Conservation (phyloP, 352 stramenopile species). For the Pythium phragmiticola region DNA sequence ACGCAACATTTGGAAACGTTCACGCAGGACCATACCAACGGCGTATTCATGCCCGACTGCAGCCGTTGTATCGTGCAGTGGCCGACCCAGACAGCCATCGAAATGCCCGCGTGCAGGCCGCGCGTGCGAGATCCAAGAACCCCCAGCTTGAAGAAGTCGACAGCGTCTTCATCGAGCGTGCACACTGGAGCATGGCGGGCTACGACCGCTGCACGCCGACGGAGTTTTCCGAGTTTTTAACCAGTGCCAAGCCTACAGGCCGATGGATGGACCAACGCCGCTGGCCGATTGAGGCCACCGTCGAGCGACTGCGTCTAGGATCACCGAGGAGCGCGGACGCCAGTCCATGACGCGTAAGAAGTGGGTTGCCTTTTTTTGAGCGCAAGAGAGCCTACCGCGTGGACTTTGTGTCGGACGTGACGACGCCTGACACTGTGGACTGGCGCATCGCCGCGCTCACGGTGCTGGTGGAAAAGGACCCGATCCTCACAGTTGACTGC, state of each 20-base stretch:
- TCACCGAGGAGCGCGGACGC: neutral
- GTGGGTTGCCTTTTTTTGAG: neutral
- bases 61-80: no score
- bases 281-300: neutral
- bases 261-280: neutral
- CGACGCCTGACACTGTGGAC: neutral
- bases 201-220: constrained; percentile 5
- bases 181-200: neutral
- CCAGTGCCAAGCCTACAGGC: neutral
- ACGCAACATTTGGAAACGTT: no score
- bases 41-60: neutral
- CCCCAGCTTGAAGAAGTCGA: no score
- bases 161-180: neutral
- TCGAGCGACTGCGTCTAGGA: neutral
- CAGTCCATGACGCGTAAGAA: no score
- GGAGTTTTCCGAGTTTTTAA: neutral
- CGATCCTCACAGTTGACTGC: no score
- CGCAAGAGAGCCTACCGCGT: neutral
- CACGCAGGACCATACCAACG: neutral
- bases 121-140: no score
- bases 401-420: constrained; percentile 4
- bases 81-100: neutral
- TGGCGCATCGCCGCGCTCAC: constrained; percentile 1
- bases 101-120: neutral
- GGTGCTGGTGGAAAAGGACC: neutral